Base-by-base conservation (phyloP, 768 basidiomycete species). In the Leccinellum luteum region DNA sequence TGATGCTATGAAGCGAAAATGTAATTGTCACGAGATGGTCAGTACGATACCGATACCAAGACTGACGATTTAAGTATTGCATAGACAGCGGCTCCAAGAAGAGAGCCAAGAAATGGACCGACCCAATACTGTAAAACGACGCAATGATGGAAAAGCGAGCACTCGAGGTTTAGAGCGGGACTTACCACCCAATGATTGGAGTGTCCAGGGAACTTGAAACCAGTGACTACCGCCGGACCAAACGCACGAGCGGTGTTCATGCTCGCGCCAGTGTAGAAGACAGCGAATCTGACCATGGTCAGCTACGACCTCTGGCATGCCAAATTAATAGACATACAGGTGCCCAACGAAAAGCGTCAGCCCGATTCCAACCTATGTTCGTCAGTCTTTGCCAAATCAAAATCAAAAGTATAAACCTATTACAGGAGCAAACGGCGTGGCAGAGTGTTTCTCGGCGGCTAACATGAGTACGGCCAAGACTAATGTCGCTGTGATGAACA, bases 211-310 rank as follows among this genome's bases (percentile, higher is more conserved):
- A 64, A 66, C 15, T 19, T 14, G 64, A 88, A 88, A 19, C 83
- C 81, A n/a, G 81, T 79, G 35, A 88, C 75, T 3, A 82, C 85
- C 4, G 88, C 85, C 2, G 88, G 87, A 3, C 87, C 87, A 67
- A 88, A 88, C 0, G 87, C 69, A 54, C 87, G 79, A 13, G 87
- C 87, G 6, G 85, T 81, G 63, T 89, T 89, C 81, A 86, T 85
- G 19, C 76, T 76, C 4, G 83, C 86, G 6, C 86, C 85, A 1
- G 86, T 88, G 65, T 82, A 88, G 57, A 74, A 78, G 7, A 84
- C 80, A 0, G 82, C 80, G 61, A 81, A 86, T 15, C 86, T 87
- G 55, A 19, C 0, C 21, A 23, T 17, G 30, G 32, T 45, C 27
- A 54, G 28, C 19, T 34, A 25, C 13, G 12, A 3, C 25, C 17